These are phyloP conservation scores for Leccinum huronense DNA, from an alignment of 1,284 basidiomycete genomes.

Conservation along the genomic window DNA sequence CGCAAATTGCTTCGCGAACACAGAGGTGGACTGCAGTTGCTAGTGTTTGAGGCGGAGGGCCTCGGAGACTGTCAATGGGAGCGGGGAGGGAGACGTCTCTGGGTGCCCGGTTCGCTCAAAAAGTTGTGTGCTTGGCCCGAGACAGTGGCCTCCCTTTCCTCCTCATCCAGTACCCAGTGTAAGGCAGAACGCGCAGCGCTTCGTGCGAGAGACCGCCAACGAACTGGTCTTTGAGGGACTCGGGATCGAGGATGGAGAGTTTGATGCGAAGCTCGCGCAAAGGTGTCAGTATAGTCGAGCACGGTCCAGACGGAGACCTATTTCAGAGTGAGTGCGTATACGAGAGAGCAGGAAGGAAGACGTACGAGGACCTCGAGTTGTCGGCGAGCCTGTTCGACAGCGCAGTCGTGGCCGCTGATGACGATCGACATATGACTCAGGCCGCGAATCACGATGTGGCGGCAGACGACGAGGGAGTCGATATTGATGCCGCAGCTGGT, in stretches of 20 bases:
- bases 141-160: no score
- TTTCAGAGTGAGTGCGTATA: neutral
- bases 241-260: conserved; percentile 94
- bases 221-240: conserved; percentile 92
- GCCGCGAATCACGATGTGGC: conserved; percentile 91
- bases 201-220: conserved; percentile 80
- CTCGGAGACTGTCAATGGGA: conserved; percentile 71
- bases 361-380: conserved; percentile 92
- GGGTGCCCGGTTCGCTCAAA: conserved; percentile 53
- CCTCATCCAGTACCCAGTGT: conserved; percentile 5
- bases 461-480: conserved; percentile 97
- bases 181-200: conserved; percentile 31
- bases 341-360: conserved; percentile 14
- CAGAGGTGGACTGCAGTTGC: conserved; percentile 83
- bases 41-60: conserved; percentile 89
- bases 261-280: conserved; percentile 87
- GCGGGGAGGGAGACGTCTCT: conserved; percentile 36
- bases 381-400: conserved; percentile 93
- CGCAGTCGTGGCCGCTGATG: conserved; percentile 93
- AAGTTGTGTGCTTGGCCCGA: conserved; percentile 67
- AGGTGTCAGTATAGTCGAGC: conserved; percentile 91
- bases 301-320: conserved; percentile 98
- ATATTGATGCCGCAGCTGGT: conserved; percentile 99
- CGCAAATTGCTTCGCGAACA: conserved; percentile 86
- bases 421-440: conserved; percentile 99